Evolutionary conservation across 2,329 filamentous ascomycete species (phyloP).

Genomic region (Xylariaceae sp.): DNA sequence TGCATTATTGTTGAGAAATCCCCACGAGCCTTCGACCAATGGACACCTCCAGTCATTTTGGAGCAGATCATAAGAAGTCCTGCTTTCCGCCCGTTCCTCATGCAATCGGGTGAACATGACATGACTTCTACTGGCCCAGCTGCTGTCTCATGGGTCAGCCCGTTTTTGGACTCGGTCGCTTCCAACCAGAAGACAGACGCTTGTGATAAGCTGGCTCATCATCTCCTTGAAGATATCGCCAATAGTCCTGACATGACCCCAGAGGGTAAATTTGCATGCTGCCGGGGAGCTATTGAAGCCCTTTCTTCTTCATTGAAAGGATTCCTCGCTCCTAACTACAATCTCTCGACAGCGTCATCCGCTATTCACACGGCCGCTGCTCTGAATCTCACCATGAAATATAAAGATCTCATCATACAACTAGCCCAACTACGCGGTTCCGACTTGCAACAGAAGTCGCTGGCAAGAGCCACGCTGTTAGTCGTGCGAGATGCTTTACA

Average conservation of each 20-base stretch:
- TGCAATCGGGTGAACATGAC: conserved; percentile 57
- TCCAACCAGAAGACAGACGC: conserved; percentile 73
- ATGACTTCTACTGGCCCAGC: conserved; percentile 50
- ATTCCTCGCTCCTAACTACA: conserved; percentile 46
- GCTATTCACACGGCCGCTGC: conserved; percentile 62
- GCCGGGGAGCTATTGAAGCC: conserved; percentile 60
- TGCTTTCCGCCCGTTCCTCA: conserved; percentile 57
- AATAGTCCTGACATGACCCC: conserved; percentile 51
- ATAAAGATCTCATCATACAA: conserved; percentile 56
- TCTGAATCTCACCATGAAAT: conserved; percentile 60
- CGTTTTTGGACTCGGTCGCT: conserved; percentile 74
- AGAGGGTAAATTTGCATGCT: conserved; percentile 58
- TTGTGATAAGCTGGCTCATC: conserved; percentile 72
- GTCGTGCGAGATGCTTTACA: conserved; percentile 64
- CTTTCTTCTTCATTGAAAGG: conserved; percentile 54
- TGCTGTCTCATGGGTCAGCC: conserved; percentile 72
- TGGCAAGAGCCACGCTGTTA: conserved; percentile 54
- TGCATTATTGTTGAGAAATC: conserved; percentile 70
- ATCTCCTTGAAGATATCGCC: conserved; percentile 65
- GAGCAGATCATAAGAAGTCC: conserved; percentile 78
- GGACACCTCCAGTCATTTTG: conserved; percentile 74
- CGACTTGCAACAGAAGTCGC: conserved; percentile 46
- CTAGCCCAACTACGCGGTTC: conserved; percentile 47
- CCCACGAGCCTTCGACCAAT: conserved; percentile 71
- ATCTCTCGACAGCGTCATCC: conserved; percentile 47